These are phyloP conservation scores for Ustilago crameri DNA, from an alignment of 1,284 basidiomycete genomes.

Conservation along the genomic window DNA sequence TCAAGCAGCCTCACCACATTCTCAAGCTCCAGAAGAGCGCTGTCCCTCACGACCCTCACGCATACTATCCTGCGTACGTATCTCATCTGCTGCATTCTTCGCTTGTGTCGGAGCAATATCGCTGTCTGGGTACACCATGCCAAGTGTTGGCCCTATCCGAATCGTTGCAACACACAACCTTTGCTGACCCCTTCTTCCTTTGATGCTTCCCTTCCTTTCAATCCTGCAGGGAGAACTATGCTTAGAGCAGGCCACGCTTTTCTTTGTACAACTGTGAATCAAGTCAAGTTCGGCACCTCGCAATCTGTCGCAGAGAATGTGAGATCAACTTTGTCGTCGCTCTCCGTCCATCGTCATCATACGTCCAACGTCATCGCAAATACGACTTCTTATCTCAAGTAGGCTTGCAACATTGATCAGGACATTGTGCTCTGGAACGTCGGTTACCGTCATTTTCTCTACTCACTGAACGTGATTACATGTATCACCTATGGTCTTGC, in stretches of 20 bases:
- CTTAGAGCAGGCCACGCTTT: slow-evolving; percentile 7
- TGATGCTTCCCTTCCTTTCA: background rate
- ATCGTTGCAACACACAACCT: background rate
- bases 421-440: too few species aligned
- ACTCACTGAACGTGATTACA: too few species aligned
- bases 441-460: too few species aligned
- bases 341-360: too few species aligned
- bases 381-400: too few species aligned
- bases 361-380: too few species aligned
- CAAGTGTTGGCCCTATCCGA: background rate
- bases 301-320: too few species aligned
- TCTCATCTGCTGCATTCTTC: background rate
- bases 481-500: too few species aligned
- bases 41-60: slow-evolving; percentile 62
- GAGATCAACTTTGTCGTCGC: background rate
- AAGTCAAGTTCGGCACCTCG: too few species aligned
- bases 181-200: background rate
- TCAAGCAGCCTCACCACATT: slow-evolving; percentile 62
- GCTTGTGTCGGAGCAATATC: background rate
- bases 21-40: slow-evolving; percentile 65
- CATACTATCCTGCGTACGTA: slow-evolving; percentile 65
- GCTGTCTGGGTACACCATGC: slow-evolving; percentile 5
- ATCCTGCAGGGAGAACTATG: slow-evolving; percentile 49
- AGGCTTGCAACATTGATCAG: too few species aligned
- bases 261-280: too few species aligned